A percentile compares a stretch with the other conserved stretches of the same genome.
These are phyloP conservation scores for Penicillium sp. DNA, from an alignment of 2,329 filamentous ascomycete species.

Conservation along the genomic window DNA sequence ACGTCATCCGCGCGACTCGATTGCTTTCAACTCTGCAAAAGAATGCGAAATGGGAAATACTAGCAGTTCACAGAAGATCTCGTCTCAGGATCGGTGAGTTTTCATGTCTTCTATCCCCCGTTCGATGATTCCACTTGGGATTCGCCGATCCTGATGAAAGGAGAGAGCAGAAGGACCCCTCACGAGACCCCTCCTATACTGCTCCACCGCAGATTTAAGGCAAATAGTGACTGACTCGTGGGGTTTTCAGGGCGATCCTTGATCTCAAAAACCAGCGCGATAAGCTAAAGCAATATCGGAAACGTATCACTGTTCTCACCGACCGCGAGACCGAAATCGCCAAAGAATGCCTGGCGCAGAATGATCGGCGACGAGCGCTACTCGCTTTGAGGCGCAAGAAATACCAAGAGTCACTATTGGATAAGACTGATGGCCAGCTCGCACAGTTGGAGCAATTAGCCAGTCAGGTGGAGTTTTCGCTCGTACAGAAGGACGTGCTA, in stretches of 20 bases:
- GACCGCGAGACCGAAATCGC: slow-evolving; percentile 85
- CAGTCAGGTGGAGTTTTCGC: slow-evolving; percentile 86
- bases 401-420: slow-evolving; percentile 86
- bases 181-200: slow-evolving; percentile 13
- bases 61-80: slow-evolving; percentile 64
- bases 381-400: slow-evolving; percentile 92
- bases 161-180: slow-evolving; percentile 7
- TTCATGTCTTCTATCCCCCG: neutral
- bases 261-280: slow-evolving; percentile 98
- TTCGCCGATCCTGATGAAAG: neutral
- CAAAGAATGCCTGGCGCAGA: slow-evolving; percentile 73
- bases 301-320: slow-evolving; percentile 81
- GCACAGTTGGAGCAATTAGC: slow-evolving; percentile 88
- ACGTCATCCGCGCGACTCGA: slow-evolving; percentile 21
- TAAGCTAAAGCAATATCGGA: slow-evolving; percentile 94
- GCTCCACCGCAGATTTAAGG: neutral
- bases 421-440: slow-evolving; percentile 90
- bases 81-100: slow-evolving; percentile 80
- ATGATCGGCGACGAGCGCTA: slow-evolving; percentile 78
- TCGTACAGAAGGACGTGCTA: slow-evolving; percentile 94
- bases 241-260: slow-evolving; percentile 73
- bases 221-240: neutral
- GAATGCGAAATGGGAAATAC: slow-evolving; percentile 62
- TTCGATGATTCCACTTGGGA: neutral
- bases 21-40: neutral